phyloP scores from a whole-genome alignment of 2,329 filamentous ascomycete genomes.

The Coniella lustricola region DNA sequence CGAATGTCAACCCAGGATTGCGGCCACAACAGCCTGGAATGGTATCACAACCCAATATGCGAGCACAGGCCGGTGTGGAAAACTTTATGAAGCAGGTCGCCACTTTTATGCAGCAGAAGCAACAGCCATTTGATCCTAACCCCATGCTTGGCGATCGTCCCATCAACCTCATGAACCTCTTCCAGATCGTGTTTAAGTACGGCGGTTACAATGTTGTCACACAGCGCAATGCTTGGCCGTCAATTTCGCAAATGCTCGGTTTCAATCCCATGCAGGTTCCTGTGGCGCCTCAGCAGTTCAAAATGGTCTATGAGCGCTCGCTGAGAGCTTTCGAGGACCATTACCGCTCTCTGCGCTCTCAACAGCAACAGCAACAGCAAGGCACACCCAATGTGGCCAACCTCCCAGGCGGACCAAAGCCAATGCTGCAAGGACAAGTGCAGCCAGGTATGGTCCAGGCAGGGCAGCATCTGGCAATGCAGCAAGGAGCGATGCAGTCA shows the following conservation, averaged over 20 bases:
- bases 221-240: constrained; percentile 63
- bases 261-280: constrained; percentile 58
- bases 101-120: constrained; percentile 68
- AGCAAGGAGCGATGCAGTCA: constrained; percentile 32
- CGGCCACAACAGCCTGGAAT: constrained; percentile 34
- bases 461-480: constrained; percentile 32
- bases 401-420: constrained; percentile 35
- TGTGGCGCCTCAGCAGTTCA: constrained; percentile 61
- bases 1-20: constrained; percentile 39
- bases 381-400: constrained; percentile 20
- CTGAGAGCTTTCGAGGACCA: constrained; percentile 70
- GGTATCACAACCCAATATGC: constrained; percentile 16
- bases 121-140: constrained; percentile 65
- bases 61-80: constrained; percentile 47
- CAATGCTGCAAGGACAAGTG: constrained; percentile 33
- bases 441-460: constrained; percentile 32
- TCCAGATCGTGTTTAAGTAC: constrained; percentile 66
- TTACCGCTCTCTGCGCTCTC: constrained; percentile 44
- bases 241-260: constrained; percentile 59
- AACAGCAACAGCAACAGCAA: constrained; percentile 37
- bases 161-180: constrained; percentile 70
- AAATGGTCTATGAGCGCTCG: constrained; percentile 68
- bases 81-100: constrained; percentile 70
- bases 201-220: constrained; percentile 73
- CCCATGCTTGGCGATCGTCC: constrained; percentile 67